These are phyloP conservation scores for Cynara cardunculus DNA, from an alignment of 129 eudicot genomes.

Conservation along the genomic window DNA sequence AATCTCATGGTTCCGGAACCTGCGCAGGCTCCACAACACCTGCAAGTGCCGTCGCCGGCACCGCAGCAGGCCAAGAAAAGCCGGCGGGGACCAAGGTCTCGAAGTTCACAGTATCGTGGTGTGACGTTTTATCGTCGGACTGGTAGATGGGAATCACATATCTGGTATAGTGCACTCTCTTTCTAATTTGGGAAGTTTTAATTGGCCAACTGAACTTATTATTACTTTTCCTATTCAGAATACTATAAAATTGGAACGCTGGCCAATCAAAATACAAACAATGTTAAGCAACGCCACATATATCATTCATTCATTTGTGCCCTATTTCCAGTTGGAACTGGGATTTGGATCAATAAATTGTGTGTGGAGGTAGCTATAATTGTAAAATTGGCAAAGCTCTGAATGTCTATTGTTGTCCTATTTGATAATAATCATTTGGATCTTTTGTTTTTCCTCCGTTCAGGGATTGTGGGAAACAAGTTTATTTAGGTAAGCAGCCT, in stretches of 20 bases:
- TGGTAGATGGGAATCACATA: constrained; percentile 98
- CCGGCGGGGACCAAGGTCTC: constrained; percentile 86
- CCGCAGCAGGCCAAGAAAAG: constrained; percentile 62
- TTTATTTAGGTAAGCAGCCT: constrained; percentile 67
- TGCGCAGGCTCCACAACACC: constrained; percentile 10
- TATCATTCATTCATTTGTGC: not conserved
- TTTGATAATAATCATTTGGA: constrained; percentile 19
- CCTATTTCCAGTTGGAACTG: not conserved
- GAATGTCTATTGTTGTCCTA: not conserved
- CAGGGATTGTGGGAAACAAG: constrained; percentile 99
- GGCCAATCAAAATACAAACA: not conserved
- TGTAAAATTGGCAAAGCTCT: constrained; percentile 7
- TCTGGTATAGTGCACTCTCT: constrained; percentile 48
- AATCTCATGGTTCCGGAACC: constrained; percentile 49
- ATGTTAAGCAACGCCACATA: not conserved
- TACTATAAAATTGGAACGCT: not conserved
- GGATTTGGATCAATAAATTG: not conserved
- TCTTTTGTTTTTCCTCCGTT: constrained; percentile 16
- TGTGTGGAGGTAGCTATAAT: not conserved
- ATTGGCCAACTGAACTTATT: not conserved
- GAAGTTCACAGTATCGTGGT: constrained; percentile 89
- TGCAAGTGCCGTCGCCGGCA: constrained; percentile 13
- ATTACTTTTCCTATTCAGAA: not conserved
- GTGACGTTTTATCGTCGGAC: constrained; percentile 92
- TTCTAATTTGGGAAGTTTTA: not conserved